Evolutionary conservation across 805 yeast genomes (phyloP).

Genomic region (Isabelozyma pseudorhagii): DNA sequence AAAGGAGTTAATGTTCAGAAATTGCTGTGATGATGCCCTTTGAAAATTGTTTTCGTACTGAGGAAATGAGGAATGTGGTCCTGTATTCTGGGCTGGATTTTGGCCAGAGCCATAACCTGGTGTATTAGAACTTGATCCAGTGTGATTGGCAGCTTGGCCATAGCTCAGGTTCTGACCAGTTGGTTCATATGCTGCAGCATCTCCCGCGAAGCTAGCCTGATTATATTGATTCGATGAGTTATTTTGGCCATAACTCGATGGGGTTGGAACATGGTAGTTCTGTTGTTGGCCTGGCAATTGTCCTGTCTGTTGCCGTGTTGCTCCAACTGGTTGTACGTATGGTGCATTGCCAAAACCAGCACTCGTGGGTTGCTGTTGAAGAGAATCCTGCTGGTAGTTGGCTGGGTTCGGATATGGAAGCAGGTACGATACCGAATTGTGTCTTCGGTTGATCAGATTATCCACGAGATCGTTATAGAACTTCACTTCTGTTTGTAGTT

Average conservation of each 20-base stretch:
- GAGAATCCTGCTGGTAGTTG: not conserved
- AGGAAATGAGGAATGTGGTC: not conserved
- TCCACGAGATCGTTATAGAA: slow-evolving; percentile 70
- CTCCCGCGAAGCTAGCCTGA: too few relatives aligned
- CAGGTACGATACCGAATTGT: slow-evolving; percentile 9
- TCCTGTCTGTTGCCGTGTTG: too few relatives aligned
- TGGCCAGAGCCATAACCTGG: not conserved
- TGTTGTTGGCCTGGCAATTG: not conserved
- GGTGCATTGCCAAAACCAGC: slow-evolving; percentile 16
- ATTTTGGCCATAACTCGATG: not conserved
- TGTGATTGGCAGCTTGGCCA: not conserved
- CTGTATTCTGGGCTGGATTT: not conserved
- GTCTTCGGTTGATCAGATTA: slow-evolving; percentile 24
- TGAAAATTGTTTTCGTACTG: not conserved
- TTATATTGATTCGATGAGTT: too few relatives aligned
- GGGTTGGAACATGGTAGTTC: not conserved
- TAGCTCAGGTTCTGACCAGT: slow-evolving; percentile 1
- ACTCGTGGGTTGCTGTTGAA: slow-evolving; percentile 34
- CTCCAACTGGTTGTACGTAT: not conserved
- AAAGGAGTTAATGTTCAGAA: slow-evolving; percentile 25
- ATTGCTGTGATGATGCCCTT: slow-evolving; percentile 9
- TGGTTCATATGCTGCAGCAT: not conserved
- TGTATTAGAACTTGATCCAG: not conserved
- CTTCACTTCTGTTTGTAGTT: slow-evolving; percentile 65
- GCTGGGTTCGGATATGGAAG: slow-evolving; percentile 4